Percentiles rank a stretch among this genome's conserved stretches.
Conservation (phyloP, 305 asterid genomes). For the Caryopteris hybrid region DNA sequence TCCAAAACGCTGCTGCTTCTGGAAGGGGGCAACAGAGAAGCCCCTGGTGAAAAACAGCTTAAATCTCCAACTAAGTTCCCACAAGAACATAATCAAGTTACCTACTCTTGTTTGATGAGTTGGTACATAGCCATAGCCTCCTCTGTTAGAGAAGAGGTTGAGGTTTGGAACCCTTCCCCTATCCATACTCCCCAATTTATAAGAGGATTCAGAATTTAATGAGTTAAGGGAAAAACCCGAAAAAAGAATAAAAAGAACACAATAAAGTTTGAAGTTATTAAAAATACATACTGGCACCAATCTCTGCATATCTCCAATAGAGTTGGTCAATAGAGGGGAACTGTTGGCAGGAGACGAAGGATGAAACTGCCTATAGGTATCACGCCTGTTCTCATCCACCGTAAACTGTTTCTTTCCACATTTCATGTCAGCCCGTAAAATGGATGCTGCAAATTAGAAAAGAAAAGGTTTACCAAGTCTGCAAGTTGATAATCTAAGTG, state of each 20-base stretch:
- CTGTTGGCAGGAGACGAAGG: conserved; percentile 35
- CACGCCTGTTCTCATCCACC: conserved; percentile 82
- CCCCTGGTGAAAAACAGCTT: too few species aligned
- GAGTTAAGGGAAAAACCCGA: neutral
- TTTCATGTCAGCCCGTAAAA: conserved; percentile 91
- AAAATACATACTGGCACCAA: conserved; percentile 54
- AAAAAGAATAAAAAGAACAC: neutral
- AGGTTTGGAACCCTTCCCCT: neutral
- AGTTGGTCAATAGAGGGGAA: conserved; percentile 30
- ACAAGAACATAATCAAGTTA: too few species aligned
- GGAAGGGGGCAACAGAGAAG: neutral
- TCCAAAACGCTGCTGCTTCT: neutral
- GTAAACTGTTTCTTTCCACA: conserved; percentile 71
- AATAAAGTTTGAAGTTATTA: neutral
- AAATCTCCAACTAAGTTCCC: too few species aligned
- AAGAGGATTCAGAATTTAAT: neutral
- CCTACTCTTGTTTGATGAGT: too few species aligned
- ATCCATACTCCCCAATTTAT: neutral
- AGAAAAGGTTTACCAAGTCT: neutral
- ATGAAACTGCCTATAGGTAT: conserved; percentile 57
- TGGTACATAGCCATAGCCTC: too few species aligned
- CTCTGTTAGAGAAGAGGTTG: too few species aligned
- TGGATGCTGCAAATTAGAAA: conserved; percentile 53
- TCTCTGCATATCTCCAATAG: conserved; percentile 48
- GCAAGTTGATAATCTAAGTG: neutral